Evolutionary conservation across 176 grass and related monocot species (phyloP).

Genomic region (Thalia dealbata): DNA sequence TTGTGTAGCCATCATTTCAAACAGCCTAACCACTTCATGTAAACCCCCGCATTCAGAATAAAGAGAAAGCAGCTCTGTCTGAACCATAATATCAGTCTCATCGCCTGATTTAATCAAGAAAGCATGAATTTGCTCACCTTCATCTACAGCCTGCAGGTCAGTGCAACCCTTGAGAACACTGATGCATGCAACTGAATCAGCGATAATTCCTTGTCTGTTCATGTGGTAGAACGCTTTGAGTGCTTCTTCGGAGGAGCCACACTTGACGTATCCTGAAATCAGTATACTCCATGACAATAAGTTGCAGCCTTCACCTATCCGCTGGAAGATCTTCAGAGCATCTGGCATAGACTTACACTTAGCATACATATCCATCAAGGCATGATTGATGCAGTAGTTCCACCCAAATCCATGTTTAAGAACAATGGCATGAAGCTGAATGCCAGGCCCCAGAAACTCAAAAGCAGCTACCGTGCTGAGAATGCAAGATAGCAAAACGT

Average conservation of each 20-base stretch:
- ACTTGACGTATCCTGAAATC: constrained; percentile 10
- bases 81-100: constrained; percentile 12
- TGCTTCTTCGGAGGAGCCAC: constrained; percentile 12
- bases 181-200: constrained; percentile 13
- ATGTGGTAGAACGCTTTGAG: constrained; percentile 1
- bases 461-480: constrained; percentile 3
- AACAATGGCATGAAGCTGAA: constrained; percentile 3
- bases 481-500: constrained; percentile 14
- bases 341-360: constrained; percentile 7
- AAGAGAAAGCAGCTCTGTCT: constrained; percentile 12
- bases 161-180: constrained; percentile 8
- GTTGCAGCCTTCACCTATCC: neutral
- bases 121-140: constrained; percentile 20
- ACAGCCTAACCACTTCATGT: neutral
- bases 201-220: constrained; percentile 3
- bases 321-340: constrained; percentile 3
- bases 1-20: constrained; percentile 5
- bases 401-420: constrained; percentile 7
- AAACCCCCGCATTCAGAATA: constrained; percentile 15
- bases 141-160: constrained; percentile 4
- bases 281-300: constrained; percentile 8
- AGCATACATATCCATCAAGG: constrained; percentile 14
- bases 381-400: constrained; percentile 7
- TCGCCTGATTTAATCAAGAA: constrained; percentile 14
- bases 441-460: neutral